Conservation (phyloP, 2,329 filamentous ascomycete species). For the Fusarium verrucosum region DNA sequence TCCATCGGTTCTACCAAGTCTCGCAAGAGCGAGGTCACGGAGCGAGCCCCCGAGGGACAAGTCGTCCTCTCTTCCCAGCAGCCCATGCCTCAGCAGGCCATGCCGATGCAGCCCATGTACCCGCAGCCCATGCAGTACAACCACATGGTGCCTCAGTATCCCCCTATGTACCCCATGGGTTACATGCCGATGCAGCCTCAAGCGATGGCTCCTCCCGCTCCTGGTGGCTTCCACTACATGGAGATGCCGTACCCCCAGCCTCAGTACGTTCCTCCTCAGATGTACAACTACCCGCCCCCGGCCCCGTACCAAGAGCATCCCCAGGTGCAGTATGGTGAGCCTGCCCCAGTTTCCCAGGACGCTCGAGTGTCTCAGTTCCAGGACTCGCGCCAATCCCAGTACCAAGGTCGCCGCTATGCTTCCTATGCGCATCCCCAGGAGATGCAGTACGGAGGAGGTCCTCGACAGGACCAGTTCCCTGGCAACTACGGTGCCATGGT, state of each 20-base stretch:
- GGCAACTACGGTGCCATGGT: not conserved
- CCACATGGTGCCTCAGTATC: not conserved
- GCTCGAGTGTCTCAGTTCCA: not conserved
- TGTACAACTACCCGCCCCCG: too few relatives aligned
- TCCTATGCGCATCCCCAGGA: conserved; percentile 5
- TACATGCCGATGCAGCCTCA: conserved; percentile 10
- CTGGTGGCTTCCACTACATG: conserved; percentile 3
- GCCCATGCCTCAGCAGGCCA: not conserved
- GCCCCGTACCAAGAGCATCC: not conserved
- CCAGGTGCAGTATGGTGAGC: not conserved
- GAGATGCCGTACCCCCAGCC: not conserved
- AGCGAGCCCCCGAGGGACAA: not conserved
- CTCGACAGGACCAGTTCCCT: not conserved
- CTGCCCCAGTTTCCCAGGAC: not conserved
- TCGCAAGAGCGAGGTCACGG: conserved; percentile 12
- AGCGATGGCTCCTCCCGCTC: not conserved
- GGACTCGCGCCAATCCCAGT: not conserved
- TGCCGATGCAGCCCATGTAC: not conserved
- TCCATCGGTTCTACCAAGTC: not conserved
- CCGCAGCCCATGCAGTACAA: not conserved
- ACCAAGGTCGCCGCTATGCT: not conserved
- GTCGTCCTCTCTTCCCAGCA: not conserved
- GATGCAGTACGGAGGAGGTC: not conserved
- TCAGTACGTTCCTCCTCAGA: not conserved
- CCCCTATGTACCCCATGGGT: not conserved